A percentile compares a stretch with the other conserved stretches of the same genome.
These are phyloP conservation scores for Leccinum pellstonianum DNA, from an alignment of 768 basidiomycete genomes.

Conservation along the genomic window DNA sequence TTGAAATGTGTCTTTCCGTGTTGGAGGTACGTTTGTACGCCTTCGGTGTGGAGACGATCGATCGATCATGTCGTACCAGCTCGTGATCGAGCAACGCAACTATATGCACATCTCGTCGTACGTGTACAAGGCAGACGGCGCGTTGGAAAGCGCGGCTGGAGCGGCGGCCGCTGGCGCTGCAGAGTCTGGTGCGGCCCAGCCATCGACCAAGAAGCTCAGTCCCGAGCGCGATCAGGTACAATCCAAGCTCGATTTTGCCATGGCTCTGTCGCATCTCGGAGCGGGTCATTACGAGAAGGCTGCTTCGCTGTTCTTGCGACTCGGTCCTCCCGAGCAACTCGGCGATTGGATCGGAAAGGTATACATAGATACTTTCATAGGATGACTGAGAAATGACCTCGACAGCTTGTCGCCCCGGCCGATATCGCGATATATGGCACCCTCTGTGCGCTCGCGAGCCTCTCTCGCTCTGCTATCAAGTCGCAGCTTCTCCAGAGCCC, in stretches of 20 bases:
- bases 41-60: background rate
- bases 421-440: conserved; percentile 89
- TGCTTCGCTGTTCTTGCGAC: conserved; percentile 66
- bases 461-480: conserved; percentile 70
- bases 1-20: conserved; percentile 87
- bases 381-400: background rate
- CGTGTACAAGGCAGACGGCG: conserved; percentile 93
- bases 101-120: conserved; percentile 89
- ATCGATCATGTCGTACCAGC: conserved; percentile 39
- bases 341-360: conserved; percentile 79
- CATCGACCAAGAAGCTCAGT: conserved; percentile 44
- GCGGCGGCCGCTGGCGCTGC: conserved; percentile 32
- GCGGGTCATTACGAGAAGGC: conserved; percentile 78
- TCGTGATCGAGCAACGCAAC: conserved; percentile 82
- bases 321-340: conserved; percentile 63
- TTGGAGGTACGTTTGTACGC: conserved; percentile 63
- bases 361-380: background rate
- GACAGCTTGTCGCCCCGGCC: conserved; percentile 64
- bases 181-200: conserved; percentile 19
- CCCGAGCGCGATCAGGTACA: conserved; percentile 64
- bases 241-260: conserved; percentile 79
- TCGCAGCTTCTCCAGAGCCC: conserved; percentile 64
- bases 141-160: conserved; percentile 62
- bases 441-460: conserved; percentile 77
- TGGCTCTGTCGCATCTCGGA: conserved; percentile 72